Conservation (phyloP, 768 basidiomycete species). For the Pisolithus microcarpus region DNA sequence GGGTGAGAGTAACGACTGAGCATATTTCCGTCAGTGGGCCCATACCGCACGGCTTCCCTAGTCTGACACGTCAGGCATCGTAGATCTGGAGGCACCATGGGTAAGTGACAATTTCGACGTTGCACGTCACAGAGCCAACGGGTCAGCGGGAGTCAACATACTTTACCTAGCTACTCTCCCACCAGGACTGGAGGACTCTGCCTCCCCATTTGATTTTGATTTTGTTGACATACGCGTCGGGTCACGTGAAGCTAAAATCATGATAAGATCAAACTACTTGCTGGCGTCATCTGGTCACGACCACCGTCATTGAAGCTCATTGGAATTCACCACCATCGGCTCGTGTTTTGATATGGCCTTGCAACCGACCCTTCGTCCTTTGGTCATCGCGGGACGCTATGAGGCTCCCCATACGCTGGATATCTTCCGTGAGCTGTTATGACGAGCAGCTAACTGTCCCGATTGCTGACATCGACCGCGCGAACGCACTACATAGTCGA, state of each 20-base stretch:
- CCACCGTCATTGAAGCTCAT: background rate
- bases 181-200: no score
- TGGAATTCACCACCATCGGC: background rate
- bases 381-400: slow-evolving; percentile 51
- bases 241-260: background rate
- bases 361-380: slow-evolving; percentile 62
- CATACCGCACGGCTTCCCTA: no score
- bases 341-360: slow-evolving; percentile 52
- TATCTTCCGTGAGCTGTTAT: slow-evolving; percentile 52
- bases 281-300: no score
- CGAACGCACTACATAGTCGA: slow-evolving; percentile 46
- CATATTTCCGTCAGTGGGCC: no score
- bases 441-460: background rate
- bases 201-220: no score
- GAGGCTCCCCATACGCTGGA: slow-evolving; percentile 74
- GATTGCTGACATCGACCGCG: background rate
- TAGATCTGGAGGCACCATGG: no score
- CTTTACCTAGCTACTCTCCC: no score
- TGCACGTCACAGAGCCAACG: no score
- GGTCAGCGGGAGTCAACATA: no score
- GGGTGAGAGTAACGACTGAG: no score
- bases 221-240: background rate
- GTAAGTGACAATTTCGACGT: no score
- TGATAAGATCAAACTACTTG: background rate
- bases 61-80: no score